A percentile compares a stretch with the other conserved stretches of the same genome.
These are phyloP conservation scores for Phytophthora pinifolia DNA, from an alignment of 352 stramenopile genomes.

Conservation along the genomic window DNA sequence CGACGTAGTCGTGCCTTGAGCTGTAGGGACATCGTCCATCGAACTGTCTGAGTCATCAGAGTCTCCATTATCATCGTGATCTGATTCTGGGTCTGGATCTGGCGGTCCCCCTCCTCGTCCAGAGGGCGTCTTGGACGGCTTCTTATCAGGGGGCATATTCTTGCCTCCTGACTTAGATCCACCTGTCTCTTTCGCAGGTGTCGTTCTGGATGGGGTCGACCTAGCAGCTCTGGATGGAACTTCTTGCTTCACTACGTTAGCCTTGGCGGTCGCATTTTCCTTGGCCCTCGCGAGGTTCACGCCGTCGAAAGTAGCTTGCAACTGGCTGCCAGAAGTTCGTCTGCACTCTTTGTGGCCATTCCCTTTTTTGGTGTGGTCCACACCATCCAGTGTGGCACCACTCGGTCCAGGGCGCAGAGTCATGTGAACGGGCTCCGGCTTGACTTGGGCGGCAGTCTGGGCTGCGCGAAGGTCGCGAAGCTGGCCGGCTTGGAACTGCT, in stretches of 20 bases:
- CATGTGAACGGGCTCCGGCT: background rate
- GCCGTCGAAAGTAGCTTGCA: background rate
- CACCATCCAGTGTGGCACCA: no score
- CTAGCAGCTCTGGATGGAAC: no score
- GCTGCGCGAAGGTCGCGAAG: background rate
- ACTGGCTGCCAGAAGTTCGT: background rate
- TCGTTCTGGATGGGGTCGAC: no score
- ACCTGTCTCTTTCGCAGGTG: no score
- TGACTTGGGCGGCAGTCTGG: background rate
- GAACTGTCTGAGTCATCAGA: background rate
- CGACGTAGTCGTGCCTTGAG: background rate
- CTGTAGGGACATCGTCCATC: background rate
- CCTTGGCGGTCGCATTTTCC: background rate
- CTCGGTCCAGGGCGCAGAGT: no score
- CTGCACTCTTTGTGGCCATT: no score
- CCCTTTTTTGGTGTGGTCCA: no score
- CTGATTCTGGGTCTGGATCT: background rate
- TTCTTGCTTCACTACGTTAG: no score
- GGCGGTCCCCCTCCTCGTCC: background rate
- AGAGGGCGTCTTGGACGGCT: background rate
- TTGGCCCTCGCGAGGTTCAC: background rate
- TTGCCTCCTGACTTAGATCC: background rate
- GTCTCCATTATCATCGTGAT: background rate
- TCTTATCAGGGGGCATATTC: background rate
- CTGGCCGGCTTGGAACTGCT: background rate